A percentile compares a stretch with the other conserved stretches of the same genome.
phyloP scores from a whole-genome alignment of 805 yeast species.

The Nakazawaea ambrosiae region DNA sequence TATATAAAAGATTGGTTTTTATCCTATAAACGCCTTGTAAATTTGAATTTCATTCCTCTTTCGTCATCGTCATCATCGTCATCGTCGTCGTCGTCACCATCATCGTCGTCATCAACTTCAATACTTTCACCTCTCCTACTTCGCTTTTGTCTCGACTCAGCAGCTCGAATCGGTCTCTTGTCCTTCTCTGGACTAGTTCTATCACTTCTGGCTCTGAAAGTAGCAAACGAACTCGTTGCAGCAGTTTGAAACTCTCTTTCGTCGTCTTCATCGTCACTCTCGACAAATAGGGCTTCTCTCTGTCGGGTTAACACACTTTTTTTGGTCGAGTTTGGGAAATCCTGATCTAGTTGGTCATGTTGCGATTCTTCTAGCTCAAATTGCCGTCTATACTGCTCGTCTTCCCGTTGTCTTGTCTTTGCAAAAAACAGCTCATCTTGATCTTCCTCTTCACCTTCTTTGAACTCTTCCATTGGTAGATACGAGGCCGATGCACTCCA shows the following conservation, averaged over 20 bases:
- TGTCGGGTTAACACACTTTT: not conserved
- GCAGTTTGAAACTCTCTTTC: too few relatives aligned
- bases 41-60: constrained; percentile 23
- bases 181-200: too few relatives aligned
- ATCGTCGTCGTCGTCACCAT: constrained; percentile 1
- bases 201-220: too few relatives aligned
- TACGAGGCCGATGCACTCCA: constrained; percentile 3
- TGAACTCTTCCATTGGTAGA: constrained; percentile 4
- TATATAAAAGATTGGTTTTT: not conserved
- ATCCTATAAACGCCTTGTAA: constrained; percentile 15
- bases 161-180: too few relatives aligned
- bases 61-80: constrained; percentile 19
- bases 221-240: too few relatives aligned
- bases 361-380: not conserved
- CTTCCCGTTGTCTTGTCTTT: not conserved
- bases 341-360: not conserved
- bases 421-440: constrained; percentile 3
- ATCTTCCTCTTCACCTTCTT: not conserved
- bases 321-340: too few relatives aligned
- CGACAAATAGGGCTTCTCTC: not conserved
- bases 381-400: not conserved
- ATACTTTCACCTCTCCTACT: not conserved
- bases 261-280: not conserved
- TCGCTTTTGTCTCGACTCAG: not conserved
- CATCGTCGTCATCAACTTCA: not conserved